These are phyloP conservation scores for Cynara cardunculus DNA, from an alignment of 129 eudicot genomes.

Conservation along the genomic window DNA sequence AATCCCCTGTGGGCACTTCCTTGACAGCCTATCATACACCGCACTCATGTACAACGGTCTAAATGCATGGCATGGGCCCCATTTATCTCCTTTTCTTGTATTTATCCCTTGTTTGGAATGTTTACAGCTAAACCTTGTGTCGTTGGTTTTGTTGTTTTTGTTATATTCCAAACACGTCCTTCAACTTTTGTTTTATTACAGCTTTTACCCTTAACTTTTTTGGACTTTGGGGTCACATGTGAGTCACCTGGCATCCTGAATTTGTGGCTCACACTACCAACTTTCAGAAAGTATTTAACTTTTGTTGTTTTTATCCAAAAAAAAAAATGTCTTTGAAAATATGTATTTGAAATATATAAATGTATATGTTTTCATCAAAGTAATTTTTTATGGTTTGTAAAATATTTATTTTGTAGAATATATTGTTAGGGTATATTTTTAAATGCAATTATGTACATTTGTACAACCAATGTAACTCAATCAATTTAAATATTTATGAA, in stretches of 20 bases:
- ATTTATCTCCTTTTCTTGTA: conserved; percentile 8
- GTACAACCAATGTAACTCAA: too few relatives aligned
- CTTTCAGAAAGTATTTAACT: background rate
- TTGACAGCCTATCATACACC: conserved; percentile 40
- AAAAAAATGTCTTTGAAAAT: background rate
- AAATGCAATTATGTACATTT: too few relatives aligned
- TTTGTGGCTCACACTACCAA: background rate
- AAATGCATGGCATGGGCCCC: conserved; percentile 13
- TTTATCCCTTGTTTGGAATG: conserved; percentile 5
- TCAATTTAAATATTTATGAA: too few relatives aligned
- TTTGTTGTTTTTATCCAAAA: background rate
- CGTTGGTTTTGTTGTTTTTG: conserved; percentile 17
- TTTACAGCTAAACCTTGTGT: conserved; percentile 19
- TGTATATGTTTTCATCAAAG: too few relatives aligned
- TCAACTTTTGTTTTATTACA: conserved; percentile 14
- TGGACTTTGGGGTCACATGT: conserved; percentile 13
- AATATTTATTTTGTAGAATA: too few relatives aligned
- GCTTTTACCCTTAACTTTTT: conserved; percentile 6
- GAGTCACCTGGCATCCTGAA: background rate
- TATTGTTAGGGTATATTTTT: too few relatives aligned
- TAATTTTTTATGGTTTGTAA: too few relatives aligned
- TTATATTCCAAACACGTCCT: background rate
- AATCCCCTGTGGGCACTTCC: conserved; percentile 32
- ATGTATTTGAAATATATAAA: background rate
- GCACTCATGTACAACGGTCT: conserved; percentile 35